Base-by-base conservation (phyloP, 257 asterid genomes). In the Gentiana macrophylla region DNA sequence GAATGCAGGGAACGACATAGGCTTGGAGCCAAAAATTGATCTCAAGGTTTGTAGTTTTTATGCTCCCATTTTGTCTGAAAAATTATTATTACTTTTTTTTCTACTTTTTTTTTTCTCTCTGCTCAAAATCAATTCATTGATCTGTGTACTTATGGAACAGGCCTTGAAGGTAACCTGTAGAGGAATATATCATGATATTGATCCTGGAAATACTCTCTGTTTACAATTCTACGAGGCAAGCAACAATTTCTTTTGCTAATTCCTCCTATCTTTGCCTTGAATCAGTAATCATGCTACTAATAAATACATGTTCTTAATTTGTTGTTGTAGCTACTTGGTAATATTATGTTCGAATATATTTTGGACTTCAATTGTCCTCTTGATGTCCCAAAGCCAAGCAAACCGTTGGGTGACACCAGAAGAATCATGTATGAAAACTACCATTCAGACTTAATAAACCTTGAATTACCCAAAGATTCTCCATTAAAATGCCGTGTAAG, bases 81-180 rank as follows among this genome's bases (percentile, higher is more conserved):
- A 49, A 49, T 3, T 11, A 32, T 24, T 49, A 3, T 5, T 32
- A 12, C 24, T 49, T 49, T 1, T 12, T 7, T 49, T 48, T 11
- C 51, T 5, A 11, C 15, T 48, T 11, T 3, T 48, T 48, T 48
- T n/a, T 7, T 12, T 2, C 32, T 37, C 12, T 45, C 7, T 3
- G 44, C 8, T 13, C 62, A 63, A 6, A 4, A 1, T 10, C 59
- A 63, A 53, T 58, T 32, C 15, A 4, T 4, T 6, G 32, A 62
- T 37, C 66, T 35, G 2, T 45, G 45, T 63, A 62, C 69, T 57
- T 66, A 63, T 36, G 68, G 74, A 38, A 5, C 63, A 68, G 73
- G 37, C 69, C 36, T 49, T 68, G 35, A 53, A 52, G 46, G 12
- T 8, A 13, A 37, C 45, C 55, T 68, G 73, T 45, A 49, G 49